Evolutionary conservation across 139 green algal species (phyloP).

Genomic region (Haematococcus sp.): DNA sequence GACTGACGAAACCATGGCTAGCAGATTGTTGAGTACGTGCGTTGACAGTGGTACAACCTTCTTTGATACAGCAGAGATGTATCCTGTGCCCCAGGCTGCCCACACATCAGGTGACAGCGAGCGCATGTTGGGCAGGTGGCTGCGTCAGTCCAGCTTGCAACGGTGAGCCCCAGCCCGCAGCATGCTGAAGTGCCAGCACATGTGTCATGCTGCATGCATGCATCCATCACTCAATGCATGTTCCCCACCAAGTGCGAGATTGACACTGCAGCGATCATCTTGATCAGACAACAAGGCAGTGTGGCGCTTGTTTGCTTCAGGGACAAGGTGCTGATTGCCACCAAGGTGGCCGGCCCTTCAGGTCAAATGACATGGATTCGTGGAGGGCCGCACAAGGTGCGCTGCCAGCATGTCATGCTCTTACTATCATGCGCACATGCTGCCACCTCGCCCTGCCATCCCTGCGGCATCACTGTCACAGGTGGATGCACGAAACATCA

Average conservation of each 20-base stretch:
- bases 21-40: conserved; percentile 51
- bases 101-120: conserved; percentile 67
- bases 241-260: background rate
- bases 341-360: conserved; percentile 79
- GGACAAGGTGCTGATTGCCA: conserved; percentile 58
- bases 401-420: background rate
- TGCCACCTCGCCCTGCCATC: no score
- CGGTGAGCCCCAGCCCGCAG: background rate
- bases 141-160: conserved; percentile 3
- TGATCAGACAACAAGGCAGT: background rate
- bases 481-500: conserved; percentile 68
- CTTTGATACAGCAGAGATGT: conserved; percentile 93
- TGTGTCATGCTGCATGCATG: background rate
- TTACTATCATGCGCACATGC: background rate
- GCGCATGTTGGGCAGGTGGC: conserved; percentile 47
- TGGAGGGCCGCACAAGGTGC: conserved; percentile 50
- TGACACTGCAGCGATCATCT: background rate
- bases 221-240: no score
- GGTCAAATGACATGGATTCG: conserved; percentile 84
- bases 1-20: conserved; percentile 35
- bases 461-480: no score
- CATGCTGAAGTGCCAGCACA: no score
- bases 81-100: conserved; percentile 72
- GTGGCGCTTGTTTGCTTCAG: conserved; percentile 34
- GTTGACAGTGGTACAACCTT: conserved; percentile 74